These are phyloP conservation scores for Citrus inodora DNA, from an alignment of 345 rosid genomes.

Conservation along the genomic window DNA sequence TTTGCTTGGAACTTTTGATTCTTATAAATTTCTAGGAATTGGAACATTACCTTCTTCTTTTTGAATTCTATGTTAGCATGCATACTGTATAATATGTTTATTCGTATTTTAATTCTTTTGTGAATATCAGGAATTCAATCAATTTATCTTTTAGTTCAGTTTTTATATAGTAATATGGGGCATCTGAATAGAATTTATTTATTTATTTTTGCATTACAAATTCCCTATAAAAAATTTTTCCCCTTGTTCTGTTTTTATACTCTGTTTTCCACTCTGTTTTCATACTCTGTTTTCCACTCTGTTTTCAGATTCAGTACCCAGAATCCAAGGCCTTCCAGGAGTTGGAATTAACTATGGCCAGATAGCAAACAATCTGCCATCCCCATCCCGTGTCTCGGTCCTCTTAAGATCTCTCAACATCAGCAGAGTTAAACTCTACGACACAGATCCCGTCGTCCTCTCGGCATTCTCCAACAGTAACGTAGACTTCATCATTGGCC, in stretches of 20 bases:
- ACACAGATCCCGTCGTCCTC: constrained; percentile 82
- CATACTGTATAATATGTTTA: neutral
- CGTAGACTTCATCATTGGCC: constrained; percentile 70
- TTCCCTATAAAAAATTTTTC: neutral
- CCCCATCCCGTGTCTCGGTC: constrained; percentile 54
- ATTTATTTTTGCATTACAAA: neutral
- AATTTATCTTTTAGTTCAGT: neutral
- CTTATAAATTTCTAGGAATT: neutral
- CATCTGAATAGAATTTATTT: neutral
- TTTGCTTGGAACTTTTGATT: neutral
- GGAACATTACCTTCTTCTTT: neutral
- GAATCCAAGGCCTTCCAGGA: constrained; percentile 22
- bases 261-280: neutral
- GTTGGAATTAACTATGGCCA: constrained; percentile 95
- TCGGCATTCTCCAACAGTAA: constrained; percentile 59
- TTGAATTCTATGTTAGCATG: neutral
- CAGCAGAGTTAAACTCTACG: constrained; percentile 72
- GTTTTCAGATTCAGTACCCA: constrained; percentile 20
- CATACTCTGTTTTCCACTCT: neutral
- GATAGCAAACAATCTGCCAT: constrained; percentile 79
- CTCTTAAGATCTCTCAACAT: constrained; percentile 68
- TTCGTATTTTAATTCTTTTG: neutral
- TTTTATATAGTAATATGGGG: neutral
- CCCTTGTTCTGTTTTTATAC: too few species aligned
- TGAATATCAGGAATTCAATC: neutral